A percentile compares a stretch with the other conserved stretches of the same genome.
Evolutionary conservation across 352 stramenopile species (phyloP).

Genomic region (Saprolegnia parasitica): DNA sequence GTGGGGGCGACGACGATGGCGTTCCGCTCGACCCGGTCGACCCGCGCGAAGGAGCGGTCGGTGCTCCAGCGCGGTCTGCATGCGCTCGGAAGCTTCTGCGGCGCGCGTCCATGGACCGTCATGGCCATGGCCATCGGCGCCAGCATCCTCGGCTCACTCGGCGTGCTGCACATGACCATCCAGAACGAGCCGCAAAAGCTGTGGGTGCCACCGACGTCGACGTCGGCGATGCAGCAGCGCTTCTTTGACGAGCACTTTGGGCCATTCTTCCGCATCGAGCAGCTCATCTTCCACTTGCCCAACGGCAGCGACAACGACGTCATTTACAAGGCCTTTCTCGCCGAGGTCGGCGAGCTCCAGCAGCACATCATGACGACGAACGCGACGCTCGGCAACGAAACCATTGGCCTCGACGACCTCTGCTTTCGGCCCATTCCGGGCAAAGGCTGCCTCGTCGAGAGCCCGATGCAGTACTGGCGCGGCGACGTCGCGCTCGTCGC

Average conservation of each 20-base stretch:
- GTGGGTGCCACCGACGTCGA: conserved; percentile 65
- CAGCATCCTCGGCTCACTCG: conserved; percentile 55
- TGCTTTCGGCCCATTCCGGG: conserved; percentile 73
- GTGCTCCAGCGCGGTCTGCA: conserved; percentile 45
- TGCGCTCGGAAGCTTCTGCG: conserved; percentile 50
- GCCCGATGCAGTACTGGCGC: conserved; percentile 77
- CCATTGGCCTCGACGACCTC: conserved; percentile 56
- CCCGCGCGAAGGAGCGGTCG: conserved; percentile 7
- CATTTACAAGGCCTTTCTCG: conserved; percentile 53
- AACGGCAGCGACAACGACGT: conserved; percentile 42
- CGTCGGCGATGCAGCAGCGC: conserved; percentile 54
- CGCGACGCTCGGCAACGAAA: conserved; percentile 37
- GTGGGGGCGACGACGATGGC: conserved; percentile 3
- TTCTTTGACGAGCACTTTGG: conserved; percentile 78
- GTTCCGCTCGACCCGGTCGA: not conserved
- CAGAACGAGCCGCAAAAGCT: conserved; percentile 77
- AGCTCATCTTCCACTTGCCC: conserved; percentile 76
- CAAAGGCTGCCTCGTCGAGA: conserved; percentile 78
- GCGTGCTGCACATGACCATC: conserved; percentile 51
- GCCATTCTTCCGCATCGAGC: conserved; percentile 82
- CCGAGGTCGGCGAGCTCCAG: conserved; percentile 61
- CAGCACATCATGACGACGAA: conserved; percentile 41
- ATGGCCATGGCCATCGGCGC: conserved; percentile 42
- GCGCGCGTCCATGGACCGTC: conserved; percentile 43
- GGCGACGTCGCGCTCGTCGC: conserved; percentile 51